Conservation (phyloP, 2,329 filamentous ascomycete species). For the Camillea tinctor region DNA sequence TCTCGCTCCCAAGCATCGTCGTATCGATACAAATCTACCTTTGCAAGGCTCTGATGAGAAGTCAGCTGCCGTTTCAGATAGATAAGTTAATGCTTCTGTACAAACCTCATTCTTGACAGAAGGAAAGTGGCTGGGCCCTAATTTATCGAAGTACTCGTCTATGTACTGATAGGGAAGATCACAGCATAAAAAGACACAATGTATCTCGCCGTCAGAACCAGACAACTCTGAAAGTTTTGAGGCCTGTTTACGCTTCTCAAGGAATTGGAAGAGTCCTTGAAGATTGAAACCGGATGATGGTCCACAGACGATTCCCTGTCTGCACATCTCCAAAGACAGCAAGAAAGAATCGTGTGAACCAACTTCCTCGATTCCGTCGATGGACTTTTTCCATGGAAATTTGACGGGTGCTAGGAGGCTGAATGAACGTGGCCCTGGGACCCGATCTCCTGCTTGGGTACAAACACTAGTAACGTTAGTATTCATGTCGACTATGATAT, state of each 20-base stretch:
- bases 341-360: constrained; percentile 53
- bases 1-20: constrained; percentile 54
- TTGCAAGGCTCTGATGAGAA: constrained; percentile 39
- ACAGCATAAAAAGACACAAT: constrained; percentile 61
- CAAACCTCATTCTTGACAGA: constrained; percentile 46
- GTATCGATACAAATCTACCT: constrained; percentile 53
- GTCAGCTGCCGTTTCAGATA: constrained; percentile 17
- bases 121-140: constrained; percentile 48
- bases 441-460: constrained; percentile 54
- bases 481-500: background rate
- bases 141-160: constrained; percentile 57
- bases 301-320: constrained; percentile 58
- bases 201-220: constrained; percentile 43
- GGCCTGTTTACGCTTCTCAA: constrained; percentile 47
- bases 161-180: constrained; percentile 65
- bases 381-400: constrained; percentile 57
- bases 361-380: constrained; percentile 57
- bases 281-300: constrained; percentile 62
- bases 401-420: constrained; percentile 48
- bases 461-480: constrained; percentile 44
- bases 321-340: constrained; percentile 52
- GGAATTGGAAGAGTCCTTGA: constrained; percentile 48
- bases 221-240: constrained; percentile 44
- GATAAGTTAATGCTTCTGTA: background rate
- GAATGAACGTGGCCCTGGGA: constrained; percentile 57